A percentile compares a stretch with the other conserved stretches of the same genome.
These are phyloP conservation scores for Phytophthora parvispora DNA, from an alignment of 352 stramenopile species.

Conservation along the genomic window DNA sequence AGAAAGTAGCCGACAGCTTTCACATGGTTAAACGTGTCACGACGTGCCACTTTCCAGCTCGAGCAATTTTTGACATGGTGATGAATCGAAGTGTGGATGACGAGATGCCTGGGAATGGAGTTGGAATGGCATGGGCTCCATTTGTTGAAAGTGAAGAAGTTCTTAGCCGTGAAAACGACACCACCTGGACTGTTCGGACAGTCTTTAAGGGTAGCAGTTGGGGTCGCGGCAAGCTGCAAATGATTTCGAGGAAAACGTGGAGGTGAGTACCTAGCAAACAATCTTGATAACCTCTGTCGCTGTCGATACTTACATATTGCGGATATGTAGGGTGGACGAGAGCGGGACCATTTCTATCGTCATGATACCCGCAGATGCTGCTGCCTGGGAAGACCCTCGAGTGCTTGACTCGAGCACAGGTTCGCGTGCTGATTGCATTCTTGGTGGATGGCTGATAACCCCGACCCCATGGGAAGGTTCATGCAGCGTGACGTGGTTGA, in stretches of 20 bases:
- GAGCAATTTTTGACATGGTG: slow-evolving; percentile 80
- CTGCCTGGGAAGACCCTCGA: slow-evolving; percentile 32
- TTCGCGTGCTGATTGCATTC: slow-evolving; percentile 68
- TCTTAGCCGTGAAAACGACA: slow-evolving; percentile 52
- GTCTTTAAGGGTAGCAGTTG: slow-evolving; percentile 62
- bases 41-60: slow-evolving; percentile 69
- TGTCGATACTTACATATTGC: background rate
- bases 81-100: slow-evolving; percentile 47
- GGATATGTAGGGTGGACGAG: slow-evolving; percentile 62
- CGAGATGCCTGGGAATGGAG: slow-evolving; percentile 15
- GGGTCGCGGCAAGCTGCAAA: slow-evolving; percentile 50
- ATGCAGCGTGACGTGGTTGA: slow-evolving; percentile 82
- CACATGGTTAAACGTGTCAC: slow-evolving; percentile 74
- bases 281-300: background rate
- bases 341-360: slow-evolving; percentile 70
- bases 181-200: slow-evolving; percentile 67
- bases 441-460: slow-evolving; percentile 75
- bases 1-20: slow-evolving; percentile 69
- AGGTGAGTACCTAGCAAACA: slow-evolving; percentile 44
- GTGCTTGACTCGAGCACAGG: background rate
- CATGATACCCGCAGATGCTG: slow-evolving; percentile 71
- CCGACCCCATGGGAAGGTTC: slow-evolving; percentile 68
- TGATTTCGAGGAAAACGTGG: slow-evolving; percentile 77
- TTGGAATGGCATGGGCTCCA: slow-evolving; percentile 40
- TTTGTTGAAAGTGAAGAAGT: slow-evolving; percentile 63